phyloP scores from a whole-genome alignment of 768 basidiomycete species.

The Coprinopsis marcescibilis region DNA sequence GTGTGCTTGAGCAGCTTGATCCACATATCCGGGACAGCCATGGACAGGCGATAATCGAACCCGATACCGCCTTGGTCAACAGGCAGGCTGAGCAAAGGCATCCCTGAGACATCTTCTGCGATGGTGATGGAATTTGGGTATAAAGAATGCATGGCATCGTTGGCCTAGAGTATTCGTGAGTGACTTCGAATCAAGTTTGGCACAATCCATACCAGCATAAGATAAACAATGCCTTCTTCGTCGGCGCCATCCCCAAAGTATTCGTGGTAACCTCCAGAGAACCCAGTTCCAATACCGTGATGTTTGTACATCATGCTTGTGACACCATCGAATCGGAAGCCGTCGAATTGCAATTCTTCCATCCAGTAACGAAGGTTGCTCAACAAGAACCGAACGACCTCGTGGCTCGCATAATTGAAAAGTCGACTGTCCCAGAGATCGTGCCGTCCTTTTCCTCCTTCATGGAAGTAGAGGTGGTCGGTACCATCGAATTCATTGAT shows the following conservation, averaged over 20 bases:
- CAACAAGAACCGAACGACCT: conserved; percentile 90
- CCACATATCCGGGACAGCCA: conserved; percentile 99
- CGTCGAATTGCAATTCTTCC: conserved; percentile 94
- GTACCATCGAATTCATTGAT: conserved; percentile 96
- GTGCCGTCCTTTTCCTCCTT: conserved; percentile 83
- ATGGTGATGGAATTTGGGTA: conserved; percentile 85
- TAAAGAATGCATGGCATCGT: conserved; percentile 78
- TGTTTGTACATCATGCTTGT: conserved; percentile 99
- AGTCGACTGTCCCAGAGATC: conserved; percentile 97
- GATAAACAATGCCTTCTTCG: conserved; percentile 85
- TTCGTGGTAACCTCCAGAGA: conserved; percentile 97
- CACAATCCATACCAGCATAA: conserved; percentile 72
- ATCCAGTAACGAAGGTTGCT: conserved; percentile 95
- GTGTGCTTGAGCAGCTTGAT: conserved; percentile 97
- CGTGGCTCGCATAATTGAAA: conserved; percentile 94
- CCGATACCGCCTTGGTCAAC: conserved; percentile 83
- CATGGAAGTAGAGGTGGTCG: conserved; percentile 97
- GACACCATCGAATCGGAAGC: conserved; percentile 97
- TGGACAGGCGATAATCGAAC: conserved; percentile 96
- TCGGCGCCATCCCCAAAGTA: conserved; percentile 89
- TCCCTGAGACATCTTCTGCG: conserved; percentile 98
- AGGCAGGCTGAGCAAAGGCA: conserved; percentile 89
- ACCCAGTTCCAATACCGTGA: conserved; percentile 96
- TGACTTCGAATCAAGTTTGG: background rate
- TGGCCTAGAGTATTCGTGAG: conserved; percentile 57